Percentiles rank a stretch among this genome's conserved stretches.
These are phyloP conservation scores for Centaurea solstitialis DNA, from an alignment of 129 eudicot species.

Conservation along the genomic window DNA sequence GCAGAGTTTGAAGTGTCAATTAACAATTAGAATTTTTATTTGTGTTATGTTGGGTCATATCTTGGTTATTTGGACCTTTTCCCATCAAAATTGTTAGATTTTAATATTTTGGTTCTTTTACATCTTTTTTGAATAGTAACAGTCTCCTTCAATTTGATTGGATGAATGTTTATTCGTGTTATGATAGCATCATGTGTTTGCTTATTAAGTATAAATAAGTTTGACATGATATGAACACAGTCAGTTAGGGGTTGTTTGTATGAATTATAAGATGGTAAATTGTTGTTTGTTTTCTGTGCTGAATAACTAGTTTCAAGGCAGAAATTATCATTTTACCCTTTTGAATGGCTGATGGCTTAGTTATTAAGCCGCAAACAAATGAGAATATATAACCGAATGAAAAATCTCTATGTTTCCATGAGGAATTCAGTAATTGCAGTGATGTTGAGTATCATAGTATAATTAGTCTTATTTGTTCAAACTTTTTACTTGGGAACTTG, in stretches of 20 bases:
- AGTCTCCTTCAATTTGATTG: background rate
- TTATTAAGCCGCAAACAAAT: background rate
- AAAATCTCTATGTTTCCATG: background rate
- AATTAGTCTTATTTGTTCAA: no score
- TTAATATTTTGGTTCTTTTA: background rate
- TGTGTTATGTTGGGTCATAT: background rate
- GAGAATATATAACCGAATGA: background rate
- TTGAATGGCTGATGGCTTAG: no score
- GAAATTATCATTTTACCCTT: background rate
- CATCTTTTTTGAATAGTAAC: background rate
- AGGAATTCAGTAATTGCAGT: background rate
- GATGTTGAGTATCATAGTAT: no score
- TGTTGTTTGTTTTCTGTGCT: background rate
- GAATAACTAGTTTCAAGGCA: background rate
- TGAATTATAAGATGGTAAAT: background rate
- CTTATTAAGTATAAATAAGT: no score
- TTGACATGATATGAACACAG: no score
- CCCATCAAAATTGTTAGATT: background rate
- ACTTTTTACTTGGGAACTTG: slow-evolving; percentile 9
- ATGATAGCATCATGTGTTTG: background rate
- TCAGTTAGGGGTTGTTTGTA: background rate
- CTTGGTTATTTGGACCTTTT: background rate
- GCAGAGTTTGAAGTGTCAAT: background rate
- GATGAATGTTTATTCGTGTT: slow-evolving; percentile 2
- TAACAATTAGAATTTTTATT: background rate